Percentiles rank a stretch among this genome's conserved stretches.
phyloP scores from a whole-genome alignment of 2,329 filamentous ascomycete genomes.

The Penicillium thymicola region DNA sequence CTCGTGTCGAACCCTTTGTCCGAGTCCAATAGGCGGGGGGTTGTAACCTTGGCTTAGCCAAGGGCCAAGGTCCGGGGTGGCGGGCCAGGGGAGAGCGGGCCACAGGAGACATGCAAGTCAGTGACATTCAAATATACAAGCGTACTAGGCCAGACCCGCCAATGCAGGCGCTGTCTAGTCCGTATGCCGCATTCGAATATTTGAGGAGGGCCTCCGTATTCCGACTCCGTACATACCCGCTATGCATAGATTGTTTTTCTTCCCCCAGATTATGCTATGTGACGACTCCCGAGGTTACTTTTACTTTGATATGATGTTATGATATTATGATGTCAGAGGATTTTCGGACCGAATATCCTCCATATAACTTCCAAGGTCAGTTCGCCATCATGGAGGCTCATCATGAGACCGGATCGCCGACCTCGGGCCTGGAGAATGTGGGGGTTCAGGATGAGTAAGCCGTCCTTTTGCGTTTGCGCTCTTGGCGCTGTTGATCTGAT shows the following conservation, averaged over 20 bases:
- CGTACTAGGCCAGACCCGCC: neutral
- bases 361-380: neutral
- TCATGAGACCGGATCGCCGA: neutral
- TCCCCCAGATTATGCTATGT: neutral
- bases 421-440: neutral
- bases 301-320: neutral
- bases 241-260: neutral
- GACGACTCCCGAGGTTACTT: neutral
- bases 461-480: neutral
- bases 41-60: neutral
- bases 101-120: neutral
- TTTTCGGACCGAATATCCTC: neutral
- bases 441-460: neutral
- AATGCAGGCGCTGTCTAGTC: neutral
- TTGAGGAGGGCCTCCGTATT: neutral
- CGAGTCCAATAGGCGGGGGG: neutral
- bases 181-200: neutral
- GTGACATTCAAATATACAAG: neutral
- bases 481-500: neutral
- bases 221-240: neutral
- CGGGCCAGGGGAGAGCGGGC: constrained; percentile 7
- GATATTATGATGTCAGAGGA: neutral
- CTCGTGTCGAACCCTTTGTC: constrained; percentile 8
- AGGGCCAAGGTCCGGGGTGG: constrained; percentile 5
- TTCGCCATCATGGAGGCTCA: neutral